Evolutionary conservation across 345 rosid genomes (phyloP).

Genomic region (Sonneratia caseolaris): DNA sequence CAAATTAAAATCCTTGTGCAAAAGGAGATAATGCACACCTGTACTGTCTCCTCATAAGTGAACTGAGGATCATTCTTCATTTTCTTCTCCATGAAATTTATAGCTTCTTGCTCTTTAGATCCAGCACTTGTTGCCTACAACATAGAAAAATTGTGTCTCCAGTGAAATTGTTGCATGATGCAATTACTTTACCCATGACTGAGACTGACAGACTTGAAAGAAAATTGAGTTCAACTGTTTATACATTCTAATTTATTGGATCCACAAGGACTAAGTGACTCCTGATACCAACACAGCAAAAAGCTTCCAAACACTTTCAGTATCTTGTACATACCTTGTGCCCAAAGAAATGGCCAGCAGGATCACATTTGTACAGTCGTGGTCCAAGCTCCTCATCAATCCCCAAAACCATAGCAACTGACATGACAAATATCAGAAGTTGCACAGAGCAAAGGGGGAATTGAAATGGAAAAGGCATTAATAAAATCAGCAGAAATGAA

Average conservation of each 20-base stretch:
- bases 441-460: background rate
- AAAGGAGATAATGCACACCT: constrained; percentile 32
- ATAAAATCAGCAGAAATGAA: too few species aligned
- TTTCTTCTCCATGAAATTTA: constrained; percentile 96
- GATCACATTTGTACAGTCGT: constrained; percentile 89
- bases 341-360: constrained; percentile 96
- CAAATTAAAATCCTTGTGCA: background rate
- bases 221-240: background rate
- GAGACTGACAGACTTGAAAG: background rate
- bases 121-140: constrained; percentile 98
- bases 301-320: background rate
- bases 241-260: background rate
- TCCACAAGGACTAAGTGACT: background rate
- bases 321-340: constrained; percentile 59
- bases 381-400: constrained; percentile 95
- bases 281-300: background rate
- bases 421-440: constrained; percentile 6
- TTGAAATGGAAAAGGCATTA: background rate
- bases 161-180: background rate
- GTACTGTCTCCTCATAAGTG: constrained; percentile 86
- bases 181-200: background rate
- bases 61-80: constrained; percentile 89
- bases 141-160: background rate
- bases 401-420: constrained; percentile 95
- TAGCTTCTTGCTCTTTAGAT: constrained; percentile 94